Percentiles rank a stretch among this genome's conserved stretches.
phyloP scores from a whole-genome alignment of 305 asterid genomes.

The Stenogyne calaminthoides region DNA sequence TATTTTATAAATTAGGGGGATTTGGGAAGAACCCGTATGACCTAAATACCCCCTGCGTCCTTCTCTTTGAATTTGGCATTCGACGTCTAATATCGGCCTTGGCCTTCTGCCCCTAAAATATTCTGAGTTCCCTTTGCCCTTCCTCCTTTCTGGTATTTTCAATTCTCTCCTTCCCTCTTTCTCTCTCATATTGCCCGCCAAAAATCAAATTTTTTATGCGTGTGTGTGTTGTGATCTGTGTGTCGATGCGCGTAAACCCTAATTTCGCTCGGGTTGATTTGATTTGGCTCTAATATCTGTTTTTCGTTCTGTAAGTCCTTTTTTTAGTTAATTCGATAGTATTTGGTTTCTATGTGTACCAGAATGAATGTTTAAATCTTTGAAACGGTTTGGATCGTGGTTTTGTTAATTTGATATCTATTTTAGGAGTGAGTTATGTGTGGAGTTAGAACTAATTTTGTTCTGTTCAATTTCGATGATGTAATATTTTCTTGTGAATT shows the following conservation, averaged over 20 bases:
- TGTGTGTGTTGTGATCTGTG: conserved; percentile 17
- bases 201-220: conserved; percentile 12
- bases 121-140: conserved; percentile 51
- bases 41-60: conserved; percentile 38
- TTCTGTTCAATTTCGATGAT: conserved; percentile 3
- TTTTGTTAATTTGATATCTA: neutral
- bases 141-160: conserved; percentile 50
- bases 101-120: conserved; percentile 38
- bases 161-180: conserved; percentile 32
- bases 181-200: conserved; percentile 34
- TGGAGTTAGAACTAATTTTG: conserved; percentile 1
- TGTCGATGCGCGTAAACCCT: conserved; percentile 24
- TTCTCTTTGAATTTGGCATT: neutral
- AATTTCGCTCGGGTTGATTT: conserved; percentile 19
- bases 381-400: conserved; percentile 13
- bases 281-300: neutral
- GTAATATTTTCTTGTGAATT: conserved; percentile 17
- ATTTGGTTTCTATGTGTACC: conserved; percentile 11
- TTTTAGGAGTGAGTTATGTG: neutral
- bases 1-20: neutral
- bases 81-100: neutral
- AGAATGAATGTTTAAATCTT: conserved; percentile 7
- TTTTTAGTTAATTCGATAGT: neutral
- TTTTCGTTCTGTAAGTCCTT: neutral
- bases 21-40: conserved; percentile 18